Conservation (phyloP, 2,329 filamentous ascomycete species). For the Bipolaris oryzae region DNA sequence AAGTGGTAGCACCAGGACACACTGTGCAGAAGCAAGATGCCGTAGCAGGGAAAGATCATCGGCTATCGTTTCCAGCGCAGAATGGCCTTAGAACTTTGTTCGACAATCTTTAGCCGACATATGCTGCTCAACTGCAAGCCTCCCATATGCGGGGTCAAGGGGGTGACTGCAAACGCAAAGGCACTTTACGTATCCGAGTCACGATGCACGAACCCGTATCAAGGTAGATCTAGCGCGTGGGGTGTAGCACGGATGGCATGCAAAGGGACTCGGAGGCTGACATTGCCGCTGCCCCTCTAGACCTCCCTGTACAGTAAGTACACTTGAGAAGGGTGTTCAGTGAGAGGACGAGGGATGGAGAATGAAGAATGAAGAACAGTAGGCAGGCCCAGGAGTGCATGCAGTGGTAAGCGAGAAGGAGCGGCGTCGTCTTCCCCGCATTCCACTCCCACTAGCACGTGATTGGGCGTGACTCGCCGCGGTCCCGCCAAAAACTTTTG, state of each 20-base stretch:
- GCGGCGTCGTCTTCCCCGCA: constrained; percentile 8
- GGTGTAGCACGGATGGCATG: not conserved
- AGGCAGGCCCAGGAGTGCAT: not conserved
- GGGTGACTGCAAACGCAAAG: not conserved
- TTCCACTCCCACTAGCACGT: not conserved
- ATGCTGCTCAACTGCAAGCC: not conserved
- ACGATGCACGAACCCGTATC: not conserved
- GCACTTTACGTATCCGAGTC: not conserved
- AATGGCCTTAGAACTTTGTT: not conserved
- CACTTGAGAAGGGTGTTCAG: not conserved
- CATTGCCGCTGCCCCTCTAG: no score
- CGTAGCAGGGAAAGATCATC: constrained; percentile 7
- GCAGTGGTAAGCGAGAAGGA: constrained; percentile 6
- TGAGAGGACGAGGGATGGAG: not conserved
- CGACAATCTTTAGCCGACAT: constrained; percentile 17
- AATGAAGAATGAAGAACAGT: not conserved
- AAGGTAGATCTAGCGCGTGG: not conserved
- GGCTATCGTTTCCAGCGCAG: constrained; percentile 19
- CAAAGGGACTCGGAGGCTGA: no score
- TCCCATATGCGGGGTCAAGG: not conserved
- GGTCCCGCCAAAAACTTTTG: constrained; percentile 16
- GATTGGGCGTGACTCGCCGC: constrained; percentile 1
- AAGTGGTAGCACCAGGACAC: not conserved
- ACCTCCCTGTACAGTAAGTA: not conserved
- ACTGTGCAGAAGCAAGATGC: not conserved